phyloP scores from a whole-genome alignment of 2,329 filamentous ascomycete genomes.

The Stachybotrys elegans region DNA sequence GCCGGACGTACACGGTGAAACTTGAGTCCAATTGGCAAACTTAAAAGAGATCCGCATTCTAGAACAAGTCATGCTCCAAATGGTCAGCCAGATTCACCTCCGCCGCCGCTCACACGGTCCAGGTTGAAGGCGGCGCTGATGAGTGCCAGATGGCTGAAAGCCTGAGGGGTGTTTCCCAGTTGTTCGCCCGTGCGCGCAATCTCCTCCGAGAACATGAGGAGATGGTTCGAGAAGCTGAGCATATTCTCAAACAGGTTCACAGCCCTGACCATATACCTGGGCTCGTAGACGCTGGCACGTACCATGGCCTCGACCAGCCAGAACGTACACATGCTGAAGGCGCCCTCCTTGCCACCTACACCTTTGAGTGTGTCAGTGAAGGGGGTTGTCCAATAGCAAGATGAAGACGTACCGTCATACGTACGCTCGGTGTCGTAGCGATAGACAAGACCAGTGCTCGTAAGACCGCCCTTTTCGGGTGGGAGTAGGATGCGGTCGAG shows the following conservation, averaged over 20 bases:
- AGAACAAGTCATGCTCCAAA: neutral
- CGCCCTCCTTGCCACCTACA: constrained; percentile 69
- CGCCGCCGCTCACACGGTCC: constrained; percentile 41
- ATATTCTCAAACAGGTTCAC: constrained; percentile 74
- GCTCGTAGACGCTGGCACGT: constrained; percentile 59
- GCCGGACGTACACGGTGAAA: no score
- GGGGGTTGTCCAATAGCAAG: constrained; percentile 5
- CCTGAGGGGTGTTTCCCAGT: constrained; percentile 74
- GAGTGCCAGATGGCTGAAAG: constrained; percentile 71
- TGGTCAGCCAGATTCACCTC: constrained; percentile 12
- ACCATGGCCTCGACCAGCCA: constrained; percentile 78
- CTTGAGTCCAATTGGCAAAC: no score
- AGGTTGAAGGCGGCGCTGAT: constrained; percentile 76
- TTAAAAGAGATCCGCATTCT: neutral
- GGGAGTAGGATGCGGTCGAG: constrained; percentile 66
- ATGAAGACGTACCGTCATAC: constrained; percentile 55
- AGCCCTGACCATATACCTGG: constrained; percentile 56
- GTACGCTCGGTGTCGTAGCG: constrained; percentile 66
- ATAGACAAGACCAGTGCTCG: constrained; percentile 70
- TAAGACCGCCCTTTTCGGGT: constrained; percentile 70
- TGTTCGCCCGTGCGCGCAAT: constrained; percentile 72
- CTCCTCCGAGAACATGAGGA: constrained; percentile 76
- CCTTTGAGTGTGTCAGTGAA: constrained; percentile 28
- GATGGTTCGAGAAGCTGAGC: constrained; percentile 69
- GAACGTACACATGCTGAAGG: constrained; percentile 78